Percentiles rank a stretch among this genome's conserved stretches.
These are phyloP conservation scores for Dipteronia sinensis DNA, from an alignment of 345 rosid species.

Conservation along the genomic window DNA sequence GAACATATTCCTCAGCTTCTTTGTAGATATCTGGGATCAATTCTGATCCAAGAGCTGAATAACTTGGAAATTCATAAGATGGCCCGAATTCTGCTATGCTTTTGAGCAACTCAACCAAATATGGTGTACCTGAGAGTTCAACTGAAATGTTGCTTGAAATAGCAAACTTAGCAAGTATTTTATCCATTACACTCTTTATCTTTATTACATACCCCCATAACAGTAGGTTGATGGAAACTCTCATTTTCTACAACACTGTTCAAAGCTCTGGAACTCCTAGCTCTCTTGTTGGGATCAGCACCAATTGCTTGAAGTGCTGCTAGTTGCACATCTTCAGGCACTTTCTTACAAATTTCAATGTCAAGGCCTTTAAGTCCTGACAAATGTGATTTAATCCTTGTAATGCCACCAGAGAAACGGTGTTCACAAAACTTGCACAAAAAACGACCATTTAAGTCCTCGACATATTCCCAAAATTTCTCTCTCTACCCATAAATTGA, in stretches of 20 bases:
- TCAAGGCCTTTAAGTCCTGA: slow-evolving; percentile 17
- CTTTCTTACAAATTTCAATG: slow-evolving; percentile 11
- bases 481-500: slow-evolving; percentile 8
- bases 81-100: not conserved
- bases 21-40: not conserved
- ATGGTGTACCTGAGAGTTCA: no score
- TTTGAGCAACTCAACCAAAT: not conserved
- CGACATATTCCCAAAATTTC: slow-evolving; percentile 15
- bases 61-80: not conserved
- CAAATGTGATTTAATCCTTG: slow-evolving; percentile 21
- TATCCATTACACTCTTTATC: not conserved
- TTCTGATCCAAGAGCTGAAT: not conserved
- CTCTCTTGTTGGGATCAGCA: not conserved
- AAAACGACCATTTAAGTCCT: not conserved
- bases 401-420: slow-evolving; percentile 6
- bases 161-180: slow-evolving; percentile 16
- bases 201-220: not conserved
- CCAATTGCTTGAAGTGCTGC: slow-evolving; percentile 13
- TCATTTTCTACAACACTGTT: not conserved
- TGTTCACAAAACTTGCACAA: slow-evolving; percentile 11
- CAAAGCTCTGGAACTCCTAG: not conserved
- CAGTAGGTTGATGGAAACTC: not conserved
- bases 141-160: not conserved
- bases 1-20: not conserved
- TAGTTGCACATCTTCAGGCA: slow-evolving; percentile 10